Evolutionary conservation across 768 basidiomycete species (phyloP).

Genomic region (Daedaleopsis nitida): DNA sequence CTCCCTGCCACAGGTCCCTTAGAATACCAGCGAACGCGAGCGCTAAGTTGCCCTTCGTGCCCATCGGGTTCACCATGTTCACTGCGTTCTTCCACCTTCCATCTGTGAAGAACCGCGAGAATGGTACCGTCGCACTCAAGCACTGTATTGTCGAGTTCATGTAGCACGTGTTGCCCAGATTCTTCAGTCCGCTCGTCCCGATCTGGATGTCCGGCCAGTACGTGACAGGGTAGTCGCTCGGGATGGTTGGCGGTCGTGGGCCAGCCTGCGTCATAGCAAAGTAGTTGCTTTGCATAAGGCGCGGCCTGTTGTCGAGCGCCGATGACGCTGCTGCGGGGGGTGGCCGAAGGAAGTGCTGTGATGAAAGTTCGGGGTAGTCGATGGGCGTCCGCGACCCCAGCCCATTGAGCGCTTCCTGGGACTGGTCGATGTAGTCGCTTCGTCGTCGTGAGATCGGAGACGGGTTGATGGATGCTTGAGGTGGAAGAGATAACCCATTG

Average conservation of each 20-base stretch:
- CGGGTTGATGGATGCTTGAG: slow-evolving; percentile 83
- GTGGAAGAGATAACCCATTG: slow-evolving; percentile 62
- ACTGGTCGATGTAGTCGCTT: slow-evolving; percentile 81
- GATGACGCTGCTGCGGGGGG: slow-evolving; percentile 79
- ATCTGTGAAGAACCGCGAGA: slow-evolving; percentile 92
- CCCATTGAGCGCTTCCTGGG: slow-evolving; percentile 59
- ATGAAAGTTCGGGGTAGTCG: slow-evolving; percentile 77
- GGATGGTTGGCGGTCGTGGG: slow-evolving; percentile 67
- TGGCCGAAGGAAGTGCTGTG: slow-evolving; percentile 66
- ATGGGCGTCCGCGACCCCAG: slow-evolving; percentile 56
- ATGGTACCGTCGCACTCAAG: slow-evolving; percentile 90
- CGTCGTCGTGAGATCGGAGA: slow-evolving; percentile 71
- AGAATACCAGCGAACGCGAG: slow-evolving; percentile 82
- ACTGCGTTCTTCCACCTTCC: slow-evolving; percentile 81
- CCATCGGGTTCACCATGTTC: slow-evolving; percentile 83
- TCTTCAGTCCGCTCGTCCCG: slow-evolving; percentile 86
- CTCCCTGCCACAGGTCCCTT: slow-evolving; percentile 85
- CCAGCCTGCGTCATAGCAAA: slow-evolving; percentile 32
- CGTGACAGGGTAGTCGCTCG: slow-evolving; percentile 75
- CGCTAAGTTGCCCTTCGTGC: slow-evolving; percentile 83
- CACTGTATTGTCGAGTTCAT: slow-evolving; percentile 99
- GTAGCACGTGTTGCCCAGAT: slow-evolving; percentile 96
- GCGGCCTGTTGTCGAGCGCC: slow-evolving; percentile 65
- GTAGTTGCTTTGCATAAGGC: slow-evolving; percentile 43
- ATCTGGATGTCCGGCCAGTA: slow-evolving; percentile 86